These are phyloP conservation scores for Diaporthe sp. DNA, from an alignment of 2,329 filamentous ascomycete genomes.

Conservation along the genomic window DNA sequence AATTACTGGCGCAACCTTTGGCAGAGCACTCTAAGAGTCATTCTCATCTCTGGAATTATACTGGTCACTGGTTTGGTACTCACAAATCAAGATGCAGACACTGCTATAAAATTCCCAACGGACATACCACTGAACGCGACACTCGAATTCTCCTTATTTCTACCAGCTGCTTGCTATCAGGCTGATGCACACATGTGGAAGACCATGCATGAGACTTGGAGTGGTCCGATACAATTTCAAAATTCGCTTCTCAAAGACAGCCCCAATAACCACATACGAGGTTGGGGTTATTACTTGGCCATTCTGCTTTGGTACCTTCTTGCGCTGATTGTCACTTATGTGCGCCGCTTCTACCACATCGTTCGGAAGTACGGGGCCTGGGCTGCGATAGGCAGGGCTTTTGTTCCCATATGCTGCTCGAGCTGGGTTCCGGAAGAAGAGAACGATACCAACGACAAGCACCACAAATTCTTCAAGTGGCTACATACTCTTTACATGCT, in stretches of 20 bases:
- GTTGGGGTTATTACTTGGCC: background rate
- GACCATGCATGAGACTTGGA: background rate
- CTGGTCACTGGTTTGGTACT: conserved; percentile 50
- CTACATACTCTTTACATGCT: conserved; percentile 9
- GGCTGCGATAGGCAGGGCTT: background rate
- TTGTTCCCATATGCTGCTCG: background rate
- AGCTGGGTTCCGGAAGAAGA: background rate
- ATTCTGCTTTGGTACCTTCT: conserved; percentile 6
- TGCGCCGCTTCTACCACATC: conserved; percentile 8
- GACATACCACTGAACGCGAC: background rate
- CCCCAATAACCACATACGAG: background rate
- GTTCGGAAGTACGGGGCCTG: background rate
- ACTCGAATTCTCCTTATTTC: background rate
- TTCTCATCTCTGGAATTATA: conserved; percentile 49
- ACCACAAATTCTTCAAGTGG: conserved; percentile 1
- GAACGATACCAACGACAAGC: background rate
- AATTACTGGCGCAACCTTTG: conserved; percentile 53
- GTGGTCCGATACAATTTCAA: background rate
- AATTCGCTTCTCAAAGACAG: background rate
- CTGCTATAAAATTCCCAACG: background rate
- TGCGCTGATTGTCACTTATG: background rate
- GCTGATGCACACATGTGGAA: no score
- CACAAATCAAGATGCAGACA: conserved; percentile 6
- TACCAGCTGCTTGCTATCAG: conserved; percentile 13
- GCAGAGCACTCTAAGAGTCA: conserved; percentile 50